Evolutionary conservation across 1,284 basidiomycete genomes (phyloP), one percentile per base, ranked within the genome.

Genomic region (Mycena citricolor): DNA sequence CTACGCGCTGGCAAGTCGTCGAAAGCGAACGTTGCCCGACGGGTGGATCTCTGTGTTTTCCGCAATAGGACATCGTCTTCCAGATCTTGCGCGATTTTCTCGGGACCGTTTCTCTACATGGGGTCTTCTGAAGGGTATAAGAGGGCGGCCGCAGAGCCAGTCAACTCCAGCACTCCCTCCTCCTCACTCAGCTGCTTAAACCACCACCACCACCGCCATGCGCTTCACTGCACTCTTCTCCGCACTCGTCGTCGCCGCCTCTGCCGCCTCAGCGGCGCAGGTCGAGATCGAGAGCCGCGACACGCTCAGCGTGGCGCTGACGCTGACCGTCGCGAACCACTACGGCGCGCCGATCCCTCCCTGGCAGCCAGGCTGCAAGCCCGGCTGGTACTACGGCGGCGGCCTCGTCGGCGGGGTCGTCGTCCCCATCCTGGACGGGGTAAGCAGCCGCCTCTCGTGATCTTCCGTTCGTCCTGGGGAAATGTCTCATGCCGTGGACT

Each of bases 381-480:
- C 59, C 1, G 26, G 57, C 25, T 73, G 71, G 70, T 72, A 57
- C 25, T 51, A 57, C 10, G 62, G 59, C 41, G 58, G 56, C 1
- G 44, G 59, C 2, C 38, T 66, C 28, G 54, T 63, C 2, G 44
- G 44, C 20, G 5, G 11, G 1, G 49, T 44, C 8, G 12, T 51
- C 13, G 0, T 16, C 17, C 69, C 64, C 54, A 58, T 71, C 31
- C 44, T 54, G 28, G 51, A 54, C 12, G 56, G 50, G 21, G 62
- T 65, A 52, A 49, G 56, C 47, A 43, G 42, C 32, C 36, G 53
- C 32, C 48, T n/a, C n/a, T n/a, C n/a, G n/a, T n/a, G n/a, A n/a
- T n/a, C 14, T 24, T 38, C 20, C 26, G 13, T 16, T 24, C 30
- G 13, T 20, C 28, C 21, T 25, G 5, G 11, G 16, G 30, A 13